Base-by-base conservation (phyloP, 1,284 basidiomycete species). In the Cutaneotrichosporon sp. region DNA sequence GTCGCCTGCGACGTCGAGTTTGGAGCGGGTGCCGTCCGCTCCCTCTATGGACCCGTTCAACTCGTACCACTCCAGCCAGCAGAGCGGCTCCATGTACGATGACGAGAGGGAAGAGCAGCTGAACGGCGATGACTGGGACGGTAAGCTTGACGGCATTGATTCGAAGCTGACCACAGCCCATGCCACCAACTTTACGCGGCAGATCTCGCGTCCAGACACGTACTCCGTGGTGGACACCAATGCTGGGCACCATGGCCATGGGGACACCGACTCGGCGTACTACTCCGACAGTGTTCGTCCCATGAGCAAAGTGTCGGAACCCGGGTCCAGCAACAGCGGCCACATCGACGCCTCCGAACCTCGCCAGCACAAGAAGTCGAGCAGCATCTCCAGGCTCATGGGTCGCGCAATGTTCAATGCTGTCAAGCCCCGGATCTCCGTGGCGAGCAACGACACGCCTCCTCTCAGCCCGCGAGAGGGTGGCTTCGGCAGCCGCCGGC, bases 361-460 rank as follows among this genome's bases (percentile, higher is more conserved):
- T 4, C 58, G 61, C 13, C 68, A 72, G 47, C 70, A 70, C 58
- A 71, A 73, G 38, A 75, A 73, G 52, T 69, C 73, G 0, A 70
- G 69, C 14, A 76, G 74, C 36, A 63, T 80, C 5, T 72, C 69
- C n/a, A 68, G 68, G 54, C 38, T 42, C 5, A 64, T 77, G 31
- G 70, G 73, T 4, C 64, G 73, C 8, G 69, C 69, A 36, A 63
- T 71, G 53, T 59, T 66, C 6, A 16, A 50, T 10, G 50, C 50
- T 20, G 31, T 33, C 20, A 53, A 42, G 34, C 20, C 51, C 6
- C 22, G 51, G 34, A 38, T 36, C 33, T 36, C 51, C 9, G 22
- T 10, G 4, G 51, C 43, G 2, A 46, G 43, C 14, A 43, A 45
- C 42, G 34, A 43, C 18, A 56, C 54, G 4, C 54, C 54, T 1